Percentiles rank a stretch among this genome's conserved stretches.
phyloP scores from a whole-genome alignment of 495 filamentous ascomycete genomes.

The Rhypophila decipiens region DNA sequence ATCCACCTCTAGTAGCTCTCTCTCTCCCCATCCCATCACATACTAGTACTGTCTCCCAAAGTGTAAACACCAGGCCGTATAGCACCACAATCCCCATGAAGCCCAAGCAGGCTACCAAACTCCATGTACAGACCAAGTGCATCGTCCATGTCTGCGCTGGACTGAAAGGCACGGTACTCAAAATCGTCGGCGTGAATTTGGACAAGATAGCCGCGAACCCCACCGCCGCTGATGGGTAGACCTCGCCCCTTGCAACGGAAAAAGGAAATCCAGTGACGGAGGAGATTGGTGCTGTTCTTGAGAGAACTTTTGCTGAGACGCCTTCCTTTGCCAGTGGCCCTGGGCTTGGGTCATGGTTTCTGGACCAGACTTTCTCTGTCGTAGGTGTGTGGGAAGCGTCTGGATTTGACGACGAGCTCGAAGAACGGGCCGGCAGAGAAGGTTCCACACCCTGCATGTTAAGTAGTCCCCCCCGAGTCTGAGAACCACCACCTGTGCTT shows the following conservation, averaged over 20 bases:
- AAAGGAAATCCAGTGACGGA: not conserved
- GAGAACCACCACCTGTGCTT: no score
- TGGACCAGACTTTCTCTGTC: no score
- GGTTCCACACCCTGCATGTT: constrained; percentile 7
- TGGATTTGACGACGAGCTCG: no score
- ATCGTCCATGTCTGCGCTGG: not conserved
- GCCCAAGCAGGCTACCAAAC: not conserved
- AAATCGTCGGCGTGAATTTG: not conserved
- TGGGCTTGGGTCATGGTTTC: not conserved
- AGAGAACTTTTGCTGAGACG: no score
- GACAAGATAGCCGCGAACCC: constrained; percentile 1
- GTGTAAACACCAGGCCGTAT: constrained; percentile 2
- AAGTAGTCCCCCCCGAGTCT: no score
- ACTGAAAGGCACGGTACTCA: constrained; percentile 13
- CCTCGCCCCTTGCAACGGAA: not conserved
- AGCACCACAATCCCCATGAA: not conserved
- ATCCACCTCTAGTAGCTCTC: no score
- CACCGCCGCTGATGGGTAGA: constrained; percentile 3
- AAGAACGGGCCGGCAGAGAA: not conserved
- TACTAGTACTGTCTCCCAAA: no score
- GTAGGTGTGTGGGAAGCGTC: no score
- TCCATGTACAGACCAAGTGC: constrained; percentile 9
- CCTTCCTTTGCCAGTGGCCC: constrained; percentile 1
- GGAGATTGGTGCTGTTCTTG: no score
- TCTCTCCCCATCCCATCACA: no score